Evolutionary conservation across 208 protist species (phyloP).

Genomic region (Acanthamoeba healyi): DNA sequence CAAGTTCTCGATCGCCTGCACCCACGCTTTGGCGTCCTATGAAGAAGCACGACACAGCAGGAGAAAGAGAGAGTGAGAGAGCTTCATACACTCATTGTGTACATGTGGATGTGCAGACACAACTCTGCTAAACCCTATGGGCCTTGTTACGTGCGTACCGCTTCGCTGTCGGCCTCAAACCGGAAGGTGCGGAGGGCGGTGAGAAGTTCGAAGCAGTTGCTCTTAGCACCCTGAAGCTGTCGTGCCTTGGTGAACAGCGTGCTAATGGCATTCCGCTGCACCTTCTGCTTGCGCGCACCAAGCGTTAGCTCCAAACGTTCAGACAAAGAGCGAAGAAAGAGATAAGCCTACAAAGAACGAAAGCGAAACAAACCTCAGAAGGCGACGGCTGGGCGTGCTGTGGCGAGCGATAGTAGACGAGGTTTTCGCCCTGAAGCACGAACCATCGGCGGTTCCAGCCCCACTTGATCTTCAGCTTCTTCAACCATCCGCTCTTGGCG

Average conservation of each 20-base stretch:
- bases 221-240: constrained; percentile 4
- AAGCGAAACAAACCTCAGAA: not conserved
- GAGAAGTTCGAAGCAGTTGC: constrained; percentile 55
- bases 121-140: no score
- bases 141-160: no score
- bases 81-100: no score
- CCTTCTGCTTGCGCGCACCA: not conserved
- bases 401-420: constrained; percentile 39
- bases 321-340: not conserved
- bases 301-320: no score
- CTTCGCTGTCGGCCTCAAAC: constrained; percentile 49
- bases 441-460: constrained; percentile 48
- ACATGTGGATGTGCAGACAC: no score
- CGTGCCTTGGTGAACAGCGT: constrained; percentile 43
- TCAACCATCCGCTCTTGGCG: constrained; percentile 31
- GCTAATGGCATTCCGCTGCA: constrained; percentile 49
- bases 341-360: not conserved
- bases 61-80: no score
- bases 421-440: constrained; percentile 54
- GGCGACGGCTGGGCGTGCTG: constrained; percentile 8
- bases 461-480: constrained; percentile 49
- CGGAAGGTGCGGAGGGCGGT: constrained; percentile 34
- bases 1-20: constrained; percentile 45
- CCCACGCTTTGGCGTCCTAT: constrained; percentile 45
- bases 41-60: not conserved